Conservation (phyloP, 345 rosid species). For the Turritis glabra region DNA sequence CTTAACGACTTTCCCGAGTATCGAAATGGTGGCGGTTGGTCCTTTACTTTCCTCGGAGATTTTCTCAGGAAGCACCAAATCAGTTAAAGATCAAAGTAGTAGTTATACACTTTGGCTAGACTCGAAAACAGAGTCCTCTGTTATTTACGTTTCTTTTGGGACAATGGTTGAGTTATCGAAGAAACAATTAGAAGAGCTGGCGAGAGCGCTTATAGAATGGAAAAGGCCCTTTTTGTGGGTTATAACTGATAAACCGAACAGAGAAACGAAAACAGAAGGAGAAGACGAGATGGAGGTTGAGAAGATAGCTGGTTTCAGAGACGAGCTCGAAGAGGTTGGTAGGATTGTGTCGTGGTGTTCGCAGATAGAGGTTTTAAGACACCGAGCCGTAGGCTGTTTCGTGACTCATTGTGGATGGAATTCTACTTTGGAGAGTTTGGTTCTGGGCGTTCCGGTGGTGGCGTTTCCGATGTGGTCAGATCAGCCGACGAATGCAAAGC, state of each 20-base stretch:
- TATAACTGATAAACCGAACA: slow-evolving; percentile 40
- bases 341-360: slow-evolving; percentile 68
- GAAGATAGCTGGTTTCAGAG: slow-evolving; percentile 22
- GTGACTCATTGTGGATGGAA: slow-evolving; percentile 75
- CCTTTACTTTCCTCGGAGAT: slow-evolving; percentile 35
- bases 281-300: slow-evolving; percentile 27
- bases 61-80: not conserved
- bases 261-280: not conserved
- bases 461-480: slow-evolving; percentile 73
- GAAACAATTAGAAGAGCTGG: slow-evolving; percentile 50
- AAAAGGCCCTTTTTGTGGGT: slow-evolving; percentile 55
- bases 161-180: slow-evolving; percentile 45
- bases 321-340: slow-evolving; percentile 50
- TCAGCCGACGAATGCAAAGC: slow-evolving; percentile 57
- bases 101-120: slow-evolving; percentile 49
- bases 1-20: slow-evolving; percentile 7
- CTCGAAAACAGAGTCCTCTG: slow-evolving; percentile 51
- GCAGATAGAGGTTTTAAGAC: slow-evolving; percentile 58
- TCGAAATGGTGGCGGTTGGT: slow-evolving; percentile 30
- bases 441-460: slow-evolving; percentile 56
- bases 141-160: slow-evolving; percentile 66
- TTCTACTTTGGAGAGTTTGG: slow-evolving; percentile 62
- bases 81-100: slow-evolving; percentile 1
- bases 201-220: slow-evolving; percentile 34
- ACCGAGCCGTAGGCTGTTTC: slow-evolving; percentile 58